Conservation (phyloP, 1,139 yeast genomes). For the Hansenula anomala region DNA sequence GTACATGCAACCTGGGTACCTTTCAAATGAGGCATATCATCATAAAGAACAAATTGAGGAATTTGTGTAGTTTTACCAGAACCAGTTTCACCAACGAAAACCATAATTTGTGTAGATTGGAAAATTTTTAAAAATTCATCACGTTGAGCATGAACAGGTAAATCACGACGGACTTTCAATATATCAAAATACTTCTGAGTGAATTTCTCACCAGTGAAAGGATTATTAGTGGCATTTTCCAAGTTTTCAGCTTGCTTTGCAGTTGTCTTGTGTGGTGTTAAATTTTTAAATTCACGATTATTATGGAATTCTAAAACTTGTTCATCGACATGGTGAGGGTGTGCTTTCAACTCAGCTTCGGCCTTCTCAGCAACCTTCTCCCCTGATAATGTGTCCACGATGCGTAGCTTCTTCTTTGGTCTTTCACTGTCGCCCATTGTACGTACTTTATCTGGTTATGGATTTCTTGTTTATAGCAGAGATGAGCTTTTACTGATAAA, state of each 20-base stretch:
- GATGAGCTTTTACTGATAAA: neutral
- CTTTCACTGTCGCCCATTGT: slow-evolving; percentile 25
- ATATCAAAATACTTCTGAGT: slow-evolving; percentile 70
- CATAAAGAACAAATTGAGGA: slow-evolving; percentile 91
- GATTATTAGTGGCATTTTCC: slow-evolving; percentile 64
- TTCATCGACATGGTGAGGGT: slow-evolving; percentile 24
- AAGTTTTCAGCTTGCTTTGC: slow-evolving; percentile 61
- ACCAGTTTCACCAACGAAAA: slow-evolving; percentile 98
- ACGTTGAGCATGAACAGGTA: slow-evolving; percentile 94
- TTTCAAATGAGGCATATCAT: slow-evolving; percentile 79
- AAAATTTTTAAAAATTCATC: slow-evolving; percentile 79
- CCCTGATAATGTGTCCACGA: slow-evolving; percentile 41
- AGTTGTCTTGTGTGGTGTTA: slow-evolving; percentile 65
- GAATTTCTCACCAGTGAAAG: slow-evolving; percentile 69
- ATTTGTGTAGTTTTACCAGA: slow-evolving; percentile 97
- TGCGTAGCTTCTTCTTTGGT: slow-evolving; percentile 37
- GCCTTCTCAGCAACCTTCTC: slow-evolving; percentile 56
- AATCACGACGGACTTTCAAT: slow-evolving; percentile 69
- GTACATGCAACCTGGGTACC: slow-evolving; percentile 92
- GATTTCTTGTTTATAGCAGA: no score
- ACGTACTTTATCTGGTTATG: neutral
- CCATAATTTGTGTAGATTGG: slow-evolving; percentile 91
- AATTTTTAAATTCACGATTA: slow-evolving; percentile 51
- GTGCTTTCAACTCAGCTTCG: slow-evolving; percentile 34
- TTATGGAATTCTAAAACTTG: slow-evolving; percentile 32